These are phyloP conservation scores for Penicillium brevicompactum DNA, from an alignment of 2,329 filamentous ascomycete genomes.

Conservation along the genomic window DNA sequence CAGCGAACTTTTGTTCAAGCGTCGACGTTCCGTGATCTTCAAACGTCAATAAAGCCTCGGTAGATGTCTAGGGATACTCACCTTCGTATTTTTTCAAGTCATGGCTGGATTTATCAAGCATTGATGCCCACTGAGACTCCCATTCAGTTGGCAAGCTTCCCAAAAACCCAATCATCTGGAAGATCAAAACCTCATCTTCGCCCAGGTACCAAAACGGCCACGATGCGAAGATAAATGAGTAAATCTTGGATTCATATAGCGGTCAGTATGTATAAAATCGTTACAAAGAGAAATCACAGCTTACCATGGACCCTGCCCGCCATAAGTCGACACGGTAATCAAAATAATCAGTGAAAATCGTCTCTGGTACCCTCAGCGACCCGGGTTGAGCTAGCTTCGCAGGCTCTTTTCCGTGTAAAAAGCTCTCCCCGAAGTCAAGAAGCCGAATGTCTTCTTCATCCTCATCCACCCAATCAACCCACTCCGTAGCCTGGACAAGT, in stretches of 20 bases:
- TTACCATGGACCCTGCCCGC: conserved; percentile 29
- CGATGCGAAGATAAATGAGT: conserved; percentile 22
- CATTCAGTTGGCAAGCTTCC: conserved; percentile 22
- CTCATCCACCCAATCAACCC: conserved; percentile 28
- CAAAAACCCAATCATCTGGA: conserved; percentile 27
- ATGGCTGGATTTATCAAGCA: conserved; percentile 4
- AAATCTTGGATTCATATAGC: conserved; percentile 17
- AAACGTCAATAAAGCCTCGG: conserved; percentile 10
- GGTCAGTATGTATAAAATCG: conserved; percentile 1
- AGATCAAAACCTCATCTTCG: conserved; percentile 15
- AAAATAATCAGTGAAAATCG: conserved; percentile 34
- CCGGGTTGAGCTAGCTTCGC: conserved; percentile 25
- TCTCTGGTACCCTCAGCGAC: conserved; percentile 31
- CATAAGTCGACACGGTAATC: conserved; percentile 36
- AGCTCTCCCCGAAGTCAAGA: conserved; percentile 28
- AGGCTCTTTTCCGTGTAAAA: conserved; percentile 23
- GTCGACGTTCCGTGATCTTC: conserved; percentile 12
- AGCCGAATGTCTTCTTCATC: conserved; percentile 29
- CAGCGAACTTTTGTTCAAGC: conserved; percentile 19
- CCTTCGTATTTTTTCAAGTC: conserved; percentile 5
- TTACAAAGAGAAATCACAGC: conserved; percentile 5
- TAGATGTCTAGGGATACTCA: neutral
- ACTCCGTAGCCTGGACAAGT: conserved; percentile 27
- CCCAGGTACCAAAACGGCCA: conserved; percentile 21
- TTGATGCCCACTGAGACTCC: conserved; percentile 21